These are phyloP conservation scores for Mycena galopus DNA, from an alignment of 768 basidiomycete genomes.

Conservation along the genomic window DNA sequence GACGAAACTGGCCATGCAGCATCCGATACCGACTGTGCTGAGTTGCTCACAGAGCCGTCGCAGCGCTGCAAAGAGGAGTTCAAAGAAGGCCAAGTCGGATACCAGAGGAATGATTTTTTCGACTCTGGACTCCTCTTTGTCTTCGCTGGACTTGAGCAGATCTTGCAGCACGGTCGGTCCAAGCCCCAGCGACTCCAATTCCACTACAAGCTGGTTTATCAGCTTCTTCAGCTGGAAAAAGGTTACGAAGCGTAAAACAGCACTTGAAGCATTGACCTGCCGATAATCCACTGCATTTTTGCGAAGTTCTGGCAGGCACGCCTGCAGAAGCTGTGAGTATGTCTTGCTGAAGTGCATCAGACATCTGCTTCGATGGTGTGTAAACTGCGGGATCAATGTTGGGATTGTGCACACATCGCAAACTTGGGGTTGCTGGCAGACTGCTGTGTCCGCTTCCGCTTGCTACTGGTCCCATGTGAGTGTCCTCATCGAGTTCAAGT, in stretches of 20 bases:
- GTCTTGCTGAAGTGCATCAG: constrained; percentile 88
- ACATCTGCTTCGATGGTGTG: too few species aligned
- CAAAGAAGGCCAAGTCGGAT: constrained; percentile 87
- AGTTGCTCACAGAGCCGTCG: constrained; percentile 67
- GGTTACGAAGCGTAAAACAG: neutral
- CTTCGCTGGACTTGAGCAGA: constrained; percentile 46
- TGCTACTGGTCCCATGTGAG: too few species aligned
- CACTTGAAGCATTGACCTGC: constrained; percentile 59
- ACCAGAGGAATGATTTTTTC: constrained; percentile 84
- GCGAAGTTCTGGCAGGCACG: constrained; percentile 82
- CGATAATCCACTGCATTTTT: constrained; percentile 89
- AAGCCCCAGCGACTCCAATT: constrained; percentile 80
- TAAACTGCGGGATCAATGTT: too few species aligned
- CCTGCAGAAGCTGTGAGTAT: constrained; percentile 70
- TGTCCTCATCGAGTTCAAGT: too few species aligned
- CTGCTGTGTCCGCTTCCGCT: too few species aligned
- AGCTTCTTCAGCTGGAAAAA: constrained; percentile 84
- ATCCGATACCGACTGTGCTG: constrained; percentile 57
- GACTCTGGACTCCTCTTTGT: constrained; percentile 35
- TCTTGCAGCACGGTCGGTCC: constrained; percentile 62
- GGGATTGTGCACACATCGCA: too few species aligned
- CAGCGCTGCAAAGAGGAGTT: constrained; percentile 73
- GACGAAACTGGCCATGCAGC: constrained; percentile 59
- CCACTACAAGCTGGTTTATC: constrained; percentile 84
- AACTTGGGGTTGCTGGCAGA: too few species aligned